Evolutionary conservation across 2,329 filamentous ascomycete species (phyloP).

Genomic region (Arthrinium puccinioides): DNA sequence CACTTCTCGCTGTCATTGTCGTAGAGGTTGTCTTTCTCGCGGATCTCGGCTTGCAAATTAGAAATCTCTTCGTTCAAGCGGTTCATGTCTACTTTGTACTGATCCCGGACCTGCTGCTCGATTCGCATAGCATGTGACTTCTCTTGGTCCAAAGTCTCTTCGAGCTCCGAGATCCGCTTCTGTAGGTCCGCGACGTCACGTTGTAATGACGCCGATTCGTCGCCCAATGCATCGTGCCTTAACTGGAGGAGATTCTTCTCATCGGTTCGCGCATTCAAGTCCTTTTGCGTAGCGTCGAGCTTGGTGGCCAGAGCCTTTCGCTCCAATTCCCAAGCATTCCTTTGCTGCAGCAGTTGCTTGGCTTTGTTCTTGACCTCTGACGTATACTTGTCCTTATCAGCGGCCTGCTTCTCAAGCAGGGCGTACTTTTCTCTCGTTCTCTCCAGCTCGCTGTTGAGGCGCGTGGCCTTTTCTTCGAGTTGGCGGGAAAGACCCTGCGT

Average conservation of each 20-base stretch:
- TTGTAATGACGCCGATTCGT: conserved; percentile 61
- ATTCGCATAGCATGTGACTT: conserved; percentile 51
- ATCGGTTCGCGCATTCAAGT: conserved; percentile 50
- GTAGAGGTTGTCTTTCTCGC: conserved; percentile 63
- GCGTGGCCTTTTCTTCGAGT: conserved; percentile 62
- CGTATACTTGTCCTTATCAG: conserved; percentile 38
- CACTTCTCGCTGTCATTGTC: conserved; percentile 67
- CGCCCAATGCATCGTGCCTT: conserved; percentile 59
- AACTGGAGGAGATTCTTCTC: conserved; percentile 65
- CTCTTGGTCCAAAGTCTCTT: conserved; percentile 43
- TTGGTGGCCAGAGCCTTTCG: conserved; percentile 37
- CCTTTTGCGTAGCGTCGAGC: conserved; percentile 49
- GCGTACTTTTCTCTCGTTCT: conserved; percentile 40
- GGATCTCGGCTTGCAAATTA: conserved; percentile 55
- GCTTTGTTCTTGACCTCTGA: conserved; percentile 36
- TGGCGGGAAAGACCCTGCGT: conserved; percentile 70
- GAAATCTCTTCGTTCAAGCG: conserved; percentile 47
- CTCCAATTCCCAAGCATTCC: conserved; percentile 30
- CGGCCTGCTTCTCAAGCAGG: conserved; percentile 43
- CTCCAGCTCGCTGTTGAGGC: conserved; percentile 60
- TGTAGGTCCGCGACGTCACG: conserved; percentile 49
- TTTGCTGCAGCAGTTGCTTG: conserved; percentile 35
- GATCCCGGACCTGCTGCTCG: conserved; percentile 50
- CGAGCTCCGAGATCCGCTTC: conserved; percentile 37
- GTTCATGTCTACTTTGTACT: conserved; percentile 48